These are phyloP conservation scores for Closterium sp. DNA, from an alignment of 139 green algal genomes.

Conservation along the genomic window DNA sequence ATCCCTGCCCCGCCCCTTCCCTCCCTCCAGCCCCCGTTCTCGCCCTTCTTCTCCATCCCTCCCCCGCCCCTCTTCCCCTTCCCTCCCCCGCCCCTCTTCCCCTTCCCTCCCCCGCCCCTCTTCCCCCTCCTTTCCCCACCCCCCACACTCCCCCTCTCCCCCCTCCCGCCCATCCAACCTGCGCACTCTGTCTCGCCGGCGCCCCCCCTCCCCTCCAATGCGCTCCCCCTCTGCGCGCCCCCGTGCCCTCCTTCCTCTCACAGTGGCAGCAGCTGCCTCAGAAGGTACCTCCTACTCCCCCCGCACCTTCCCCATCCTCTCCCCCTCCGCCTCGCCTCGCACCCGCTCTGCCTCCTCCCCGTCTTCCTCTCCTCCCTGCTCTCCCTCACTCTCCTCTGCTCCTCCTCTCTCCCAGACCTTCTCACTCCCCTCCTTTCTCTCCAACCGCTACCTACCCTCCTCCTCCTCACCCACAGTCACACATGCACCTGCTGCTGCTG, in stretches of 20 bases:
- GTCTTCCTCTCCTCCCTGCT: neutral
- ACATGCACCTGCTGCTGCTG: too few species aligned
- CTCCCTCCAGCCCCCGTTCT: neutral
- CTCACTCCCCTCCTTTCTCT: neutral
- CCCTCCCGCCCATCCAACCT: neutral
- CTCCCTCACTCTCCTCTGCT: neutral
- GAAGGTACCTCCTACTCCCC: neutral
- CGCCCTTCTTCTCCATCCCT: too few species aligned
- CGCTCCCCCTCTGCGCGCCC: neutral
- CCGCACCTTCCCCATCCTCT: neutral
- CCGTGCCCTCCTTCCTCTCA: neutral
- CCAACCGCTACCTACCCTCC: neutral
- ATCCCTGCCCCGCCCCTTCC: neutral
- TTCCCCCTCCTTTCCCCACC: neutral
- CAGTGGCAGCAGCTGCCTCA: neutral
- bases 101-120: neutral
- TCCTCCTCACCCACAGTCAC: too few species aligned
- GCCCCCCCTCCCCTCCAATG: neutral
- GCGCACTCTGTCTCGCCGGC: neutral
- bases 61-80: too few species aligned
- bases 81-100: neutral
- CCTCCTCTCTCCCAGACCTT: neutral
- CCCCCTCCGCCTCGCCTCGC: neutral
- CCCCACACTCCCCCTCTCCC: neutral
- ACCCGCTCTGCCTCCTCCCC: neutral